Percentiles rank a stretch among this genome's conserved stretches.
phyloP scores from a whole-genome alignment of 2,329 filamentous ascomycete species.

The Verticillium albo-atrum region DNA sequence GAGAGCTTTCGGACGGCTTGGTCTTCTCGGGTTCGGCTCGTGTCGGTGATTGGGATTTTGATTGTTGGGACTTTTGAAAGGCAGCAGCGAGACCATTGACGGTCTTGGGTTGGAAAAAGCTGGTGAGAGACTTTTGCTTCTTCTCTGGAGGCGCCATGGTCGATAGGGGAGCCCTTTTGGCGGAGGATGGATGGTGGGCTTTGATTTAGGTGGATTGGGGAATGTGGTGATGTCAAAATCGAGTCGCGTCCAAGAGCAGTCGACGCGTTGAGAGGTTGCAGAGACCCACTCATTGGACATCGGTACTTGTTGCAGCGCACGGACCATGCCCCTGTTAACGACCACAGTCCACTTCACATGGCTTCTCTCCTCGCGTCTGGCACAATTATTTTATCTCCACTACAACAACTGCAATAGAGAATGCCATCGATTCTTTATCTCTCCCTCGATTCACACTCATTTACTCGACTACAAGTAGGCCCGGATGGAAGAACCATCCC shows the following conservation, averaged over 20 bases:
- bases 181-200: neutral
- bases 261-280: constrained; percentile 7
- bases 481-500: neutral
- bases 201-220: neutral
- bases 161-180: neutral
- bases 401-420: too few species aligned
- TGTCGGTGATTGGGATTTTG: neutral
- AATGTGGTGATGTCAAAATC: neutral
- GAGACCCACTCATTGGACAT: neutral
- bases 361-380: neutral
- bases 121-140: constrained; percentile 79
- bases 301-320: neutral
- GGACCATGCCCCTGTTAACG: neutral
- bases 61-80: constrained; percentile 23
- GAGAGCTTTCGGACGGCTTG: constrained; percentile 22
- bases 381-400: neutral
- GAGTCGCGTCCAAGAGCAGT: constrained; percentile 2
- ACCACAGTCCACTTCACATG: too few species aligned
- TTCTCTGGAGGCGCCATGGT: constrained; percentile 39
- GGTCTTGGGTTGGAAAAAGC: constrained; percentile 70
- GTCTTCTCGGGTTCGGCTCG: constrained; percentile 15
- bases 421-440: too few species aligned
- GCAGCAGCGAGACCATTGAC: constrained; percentile 38
- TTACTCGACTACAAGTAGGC: too few species aligned
- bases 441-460: too few species aligned